phyloP scores from a whole-genome alignment of 225 moss, liverwort and hornwort species.

The Thuidium tamariscinum region DNA sequence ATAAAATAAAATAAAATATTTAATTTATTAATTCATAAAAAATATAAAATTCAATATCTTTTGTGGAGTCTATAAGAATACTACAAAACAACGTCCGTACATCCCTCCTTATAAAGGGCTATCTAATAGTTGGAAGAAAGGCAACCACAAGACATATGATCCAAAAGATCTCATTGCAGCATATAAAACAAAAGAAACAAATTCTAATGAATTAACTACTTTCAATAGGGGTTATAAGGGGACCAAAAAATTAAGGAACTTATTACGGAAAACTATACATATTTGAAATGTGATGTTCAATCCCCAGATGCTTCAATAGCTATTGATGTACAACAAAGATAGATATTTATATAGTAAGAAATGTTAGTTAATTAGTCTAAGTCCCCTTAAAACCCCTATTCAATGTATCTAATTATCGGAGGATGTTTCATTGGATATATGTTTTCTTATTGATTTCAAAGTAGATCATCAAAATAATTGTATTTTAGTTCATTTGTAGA shows the following conservation, averaged over 20 bases:
- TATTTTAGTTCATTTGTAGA: neutral
- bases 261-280: too few relatives aligned
- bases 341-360: too few relatives aligned
- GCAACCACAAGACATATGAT: accelerated
- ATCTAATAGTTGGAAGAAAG: accelerated
- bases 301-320: too few relatives aligned
- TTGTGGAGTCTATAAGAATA: accelerated
- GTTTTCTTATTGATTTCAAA: neutral
- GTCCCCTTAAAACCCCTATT: too few relatives aligned
- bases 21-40: too few relatives aligned
- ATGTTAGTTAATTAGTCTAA: too few relatives aligned
- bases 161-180: neutral
- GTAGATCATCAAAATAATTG: neutral
- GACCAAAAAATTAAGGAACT: too few relatives aligned
- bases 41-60: too few relatives aligned
- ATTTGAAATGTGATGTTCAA: too few relatives aligned
- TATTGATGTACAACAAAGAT: too few relatives aligned
- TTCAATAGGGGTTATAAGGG: too few relatives aligned
- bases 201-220: neutral
- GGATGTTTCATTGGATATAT: neutral
- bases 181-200: neutral
- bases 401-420: too few relatives aligned
- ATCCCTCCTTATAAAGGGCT: neutral
- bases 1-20: neutral
- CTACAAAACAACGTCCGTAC: accelerated